A percentile compares a stretch with the other conserved stretches of the same genome.
Evolutionary conservation across 345 rosid genomes (phyloP).

Genomic region (Lepidium didymum): DNA sequence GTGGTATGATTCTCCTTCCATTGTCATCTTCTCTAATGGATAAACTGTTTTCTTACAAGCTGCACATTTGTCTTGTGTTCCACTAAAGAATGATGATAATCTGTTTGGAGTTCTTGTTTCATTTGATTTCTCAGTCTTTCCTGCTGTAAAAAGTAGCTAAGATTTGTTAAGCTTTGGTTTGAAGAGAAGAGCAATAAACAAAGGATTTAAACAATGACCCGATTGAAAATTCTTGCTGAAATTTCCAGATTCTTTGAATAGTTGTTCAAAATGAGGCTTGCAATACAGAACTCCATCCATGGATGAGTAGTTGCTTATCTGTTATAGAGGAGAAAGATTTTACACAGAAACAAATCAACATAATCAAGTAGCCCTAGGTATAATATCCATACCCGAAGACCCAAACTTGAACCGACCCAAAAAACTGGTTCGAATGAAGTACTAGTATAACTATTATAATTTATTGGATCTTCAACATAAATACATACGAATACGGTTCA

Average conservation of each 20-base stretch:
- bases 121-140: constrained; percentile 39
- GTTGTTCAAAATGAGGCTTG: constrained; percentile 91
- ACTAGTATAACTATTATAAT: too few species aligned
- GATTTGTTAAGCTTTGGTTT: neutral
- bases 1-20: constrained; percentile 93
- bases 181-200: neutral
- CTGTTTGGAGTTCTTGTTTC: constrained; percentile 67
- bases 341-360: too few species aligned
- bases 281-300: constrained; percentile 97
- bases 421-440: too few species aligned
- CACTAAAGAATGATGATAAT: constrained; percentile 71
- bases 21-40: constrained; percentile 69
- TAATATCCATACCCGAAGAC: too few species aligned
- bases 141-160: constrained; percentile 13
- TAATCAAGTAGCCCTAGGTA: too few species aligned
- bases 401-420: too few species aligned
- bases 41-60: constrained; percentile 83
- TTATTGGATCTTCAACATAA: too few species aligned
- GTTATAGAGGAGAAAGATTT: constrained; percentile 3
- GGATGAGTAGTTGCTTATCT: constrained; percentile 95
- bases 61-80: constrained; percentile 92
- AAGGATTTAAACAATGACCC: constrained; percentile 23
- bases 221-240: constrained; percentile 87
- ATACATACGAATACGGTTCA: too few species aligned
- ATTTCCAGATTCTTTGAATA: constrained; percentile 95